phyloP scores from a whole-genome alignment of 179 eudicot genomes.

The Patellifolia procumbens region DNA sequence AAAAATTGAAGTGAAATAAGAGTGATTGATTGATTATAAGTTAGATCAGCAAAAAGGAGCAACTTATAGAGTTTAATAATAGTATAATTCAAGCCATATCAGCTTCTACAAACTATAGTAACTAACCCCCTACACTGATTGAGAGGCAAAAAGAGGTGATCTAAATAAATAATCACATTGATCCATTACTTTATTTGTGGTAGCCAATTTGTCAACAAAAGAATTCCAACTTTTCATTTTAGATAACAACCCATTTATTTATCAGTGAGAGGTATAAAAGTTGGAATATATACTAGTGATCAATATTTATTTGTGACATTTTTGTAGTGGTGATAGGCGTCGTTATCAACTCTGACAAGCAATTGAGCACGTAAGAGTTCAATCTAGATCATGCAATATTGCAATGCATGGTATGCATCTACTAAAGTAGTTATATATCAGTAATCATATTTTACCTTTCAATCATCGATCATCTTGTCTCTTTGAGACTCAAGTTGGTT shows the following conservation, averaged over 20 bases:
- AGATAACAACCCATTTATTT: background rate
- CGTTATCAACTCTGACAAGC: background rate
- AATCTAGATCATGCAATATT: conserved; percentile 10
- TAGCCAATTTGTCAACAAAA: conserved; percentile 19
- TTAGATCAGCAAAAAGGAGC: background rate
- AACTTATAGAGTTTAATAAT: background rate
- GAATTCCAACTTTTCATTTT: conserved; percentile 11
- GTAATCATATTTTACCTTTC: background rate
- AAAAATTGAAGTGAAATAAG: background rate
- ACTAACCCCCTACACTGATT: conserved; percentile 19
- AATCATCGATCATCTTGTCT: background rate
- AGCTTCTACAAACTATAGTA: conserved; percentile 5
- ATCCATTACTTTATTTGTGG: background rate
- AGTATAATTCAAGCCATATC: background rate
- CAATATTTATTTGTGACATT: background rate
- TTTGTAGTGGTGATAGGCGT: background rate
- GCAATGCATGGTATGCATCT: too few relatives aligned
- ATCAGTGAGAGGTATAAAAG: background rate
- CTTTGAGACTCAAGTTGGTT: background rate
- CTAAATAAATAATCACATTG: background rate
- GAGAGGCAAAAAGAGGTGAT: conserved; percentile 11
- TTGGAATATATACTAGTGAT: conserved; percentile 4
- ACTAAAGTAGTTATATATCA: background rate
- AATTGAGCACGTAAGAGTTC: background rate
- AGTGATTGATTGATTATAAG: background rate